phyloP scores from a whole-genome alignment of 2,329 filamentous ascomycete genomes.

The Epichloe sp. region DNA sequence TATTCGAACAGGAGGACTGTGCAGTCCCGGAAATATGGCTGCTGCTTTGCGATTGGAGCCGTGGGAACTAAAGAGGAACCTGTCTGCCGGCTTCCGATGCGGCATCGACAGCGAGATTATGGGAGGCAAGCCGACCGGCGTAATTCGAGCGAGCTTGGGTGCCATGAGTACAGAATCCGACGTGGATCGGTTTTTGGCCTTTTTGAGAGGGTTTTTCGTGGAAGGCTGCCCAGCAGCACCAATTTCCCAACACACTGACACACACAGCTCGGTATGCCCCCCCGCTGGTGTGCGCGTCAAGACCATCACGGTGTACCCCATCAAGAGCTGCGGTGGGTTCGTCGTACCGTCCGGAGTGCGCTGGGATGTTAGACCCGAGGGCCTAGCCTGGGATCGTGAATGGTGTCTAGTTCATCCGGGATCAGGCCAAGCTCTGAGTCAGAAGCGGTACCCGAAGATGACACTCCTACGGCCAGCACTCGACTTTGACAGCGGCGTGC shows the following conservation, averaged over 20 bases:
- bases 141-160: conserved; percentile 74
- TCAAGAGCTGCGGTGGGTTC: conserved; percentile 86
- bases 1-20: conserved; percentile 76
- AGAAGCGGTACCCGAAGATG: conserved; percentile 84
- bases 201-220: conserved; percentile 57
- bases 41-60: conserved; percentile 57
- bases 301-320: conserved; percentile 66
- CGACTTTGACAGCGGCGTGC: conserved; percentile 52
- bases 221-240: conserved; percentile 6
- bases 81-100: conserved; percentile 73
- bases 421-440: conserved; percentile 71
- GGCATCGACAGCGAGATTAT: conserved; percentile 73
- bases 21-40: conserved; percentile 81
- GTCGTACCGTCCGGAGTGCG: conserved; percentile 44
- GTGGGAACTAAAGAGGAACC: conserved; percentile 75
- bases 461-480: conserved; percentile 64
- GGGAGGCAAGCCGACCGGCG: conserved; percentile 73
- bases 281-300: conserved; percentile 31
- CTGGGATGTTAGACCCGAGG: conserved; percentile 74
- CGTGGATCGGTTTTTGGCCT: conserved; percentile 56
- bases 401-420: conserved; percentile 89
- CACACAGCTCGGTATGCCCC: neutral
- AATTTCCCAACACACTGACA: neutral
- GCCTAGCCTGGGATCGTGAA: conserved; percentile 86
- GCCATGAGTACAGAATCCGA: conserved; percentile 77